Base-by-base conservation (phyloP, 768 basidiomycete species). In the Suillus decipiens region DNA sequence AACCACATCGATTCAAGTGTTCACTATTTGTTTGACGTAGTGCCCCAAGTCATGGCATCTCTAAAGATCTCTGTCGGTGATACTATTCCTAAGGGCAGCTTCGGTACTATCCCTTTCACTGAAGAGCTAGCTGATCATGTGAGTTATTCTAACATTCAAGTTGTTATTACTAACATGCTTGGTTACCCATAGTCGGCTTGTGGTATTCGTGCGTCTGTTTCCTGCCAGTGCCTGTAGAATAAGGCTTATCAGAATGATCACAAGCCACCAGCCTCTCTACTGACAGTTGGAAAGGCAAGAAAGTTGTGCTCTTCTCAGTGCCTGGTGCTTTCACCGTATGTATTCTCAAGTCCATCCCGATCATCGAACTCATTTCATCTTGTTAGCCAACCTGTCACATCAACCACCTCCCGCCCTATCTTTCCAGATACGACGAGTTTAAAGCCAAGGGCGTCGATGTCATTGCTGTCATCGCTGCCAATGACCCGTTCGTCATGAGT, bases 261-360 rank as follows among this genome's bases (percentile, higher is more conserved):
- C 24, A 71, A 89, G 89, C 86, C 42, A 73, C 76, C 51, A 78
- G 77, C 45, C 76, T 91, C 65, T 77, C 75, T 43, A 90, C 85
- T 33, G 78, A 86, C 63, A 80, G 83, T 54, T 92, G 89, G 89
- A 88, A 88, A 74, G 88, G 87, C 70, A 93, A 93, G 80, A 90
- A 89, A 72, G 89, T 93, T 59, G 88, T 93, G 42, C 70, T 93
- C 59, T 82, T 93, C 73, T 80, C 89, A 62, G 89, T 92, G 39
- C 92, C 91, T 19, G 92, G 92, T 53, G 89, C 90, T 17, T 92
- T 92, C 79, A 90, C 90, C 17, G 90, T 91, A 66, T 64, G 87
- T 64, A 53, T 62, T 61, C 53, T 60, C 37, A n/a, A n/a, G 10
- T 17, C 11, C 24, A 8, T 8, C 45, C 11, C 15, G 51, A 61